These are phyloP conservation scores for Alternaria brassicicola DNA, from an alignment of 2,329 filamentous ascomycete genomes.

Conservation along the genomic window DNA sequence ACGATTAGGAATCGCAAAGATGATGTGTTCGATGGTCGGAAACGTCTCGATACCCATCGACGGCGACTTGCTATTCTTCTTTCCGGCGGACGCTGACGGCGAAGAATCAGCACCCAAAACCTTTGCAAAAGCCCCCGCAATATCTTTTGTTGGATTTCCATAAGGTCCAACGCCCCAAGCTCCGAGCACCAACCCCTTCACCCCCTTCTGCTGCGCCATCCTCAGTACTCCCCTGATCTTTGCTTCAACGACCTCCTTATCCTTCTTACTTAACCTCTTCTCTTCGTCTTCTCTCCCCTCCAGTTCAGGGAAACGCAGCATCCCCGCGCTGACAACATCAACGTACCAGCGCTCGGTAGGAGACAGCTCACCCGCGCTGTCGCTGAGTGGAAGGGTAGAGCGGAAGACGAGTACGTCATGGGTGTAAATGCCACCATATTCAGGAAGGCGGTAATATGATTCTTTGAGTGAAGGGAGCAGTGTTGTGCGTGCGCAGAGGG, in stretches of 20 bases:
- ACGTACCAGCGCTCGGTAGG: constrained; percentile 63
- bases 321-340: constrained; percentile 64
- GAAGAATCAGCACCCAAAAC: constrained; percentile 20
- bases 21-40: constrained; percentile 58
- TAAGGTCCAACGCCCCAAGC: constrained; percentile 71
- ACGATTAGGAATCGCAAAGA: constrained; percentile 64
- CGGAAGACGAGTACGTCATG: constrained; percentile 66
- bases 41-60: constrained; percentile 42
- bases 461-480: constrained; percentile 64
- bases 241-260: constrained; percentile 57
- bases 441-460: constrained; percentile 65
- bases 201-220: constrained; percentile 54
- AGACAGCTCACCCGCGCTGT: constrained; percentile 47
- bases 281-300: constrained; percentile 50
- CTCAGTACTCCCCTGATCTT: constrained; percentile 67
- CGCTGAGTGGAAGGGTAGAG: constrained; percentile 32
- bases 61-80: constrained; percentile 25
- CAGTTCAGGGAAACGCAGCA: constrained; percentile 64
- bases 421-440: constrained; percentile 63
- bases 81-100: constrained; percentile 23
- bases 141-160: constrained; percentile 65
- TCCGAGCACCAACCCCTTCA: constrained; percentile 61
- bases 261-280: constrained; percentile 46
- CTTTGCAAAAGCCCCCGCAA: constrained; percentile 62
- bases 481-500: constrained; percentile 66